These are phyloP conservation scores for Mariannaea elegans DNA, from an alignment of 2,329 filamentous ascomycete genomes.

Conservation along the genomic window DNA sequence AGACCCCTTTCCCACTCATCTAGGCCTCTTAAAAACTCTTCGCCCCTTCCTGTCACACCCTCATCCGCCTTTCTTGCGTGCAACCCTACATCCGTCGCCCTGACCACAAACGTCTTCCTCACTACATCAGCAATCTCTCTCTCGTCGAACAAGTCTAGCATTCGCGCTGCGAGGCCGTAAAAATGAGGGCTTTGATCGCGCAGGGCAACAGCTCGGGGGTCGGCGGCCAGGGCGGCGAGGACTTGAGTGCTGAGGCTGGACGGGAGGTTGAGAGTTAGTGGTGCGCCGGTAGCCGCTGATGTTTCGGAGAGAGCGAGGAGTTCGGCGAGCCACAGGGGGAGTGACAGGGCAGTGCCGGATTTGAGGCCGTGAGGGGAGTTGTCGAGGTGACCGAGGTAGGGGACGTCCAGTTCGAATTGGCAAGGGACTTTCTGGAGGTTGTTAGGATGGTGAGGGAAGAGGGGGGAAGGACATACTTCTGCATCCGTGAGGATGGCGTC, in stretches of 20 bases:
- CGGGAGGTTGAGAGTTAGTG: constrained; percentile 85
- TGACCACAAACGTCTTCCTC: constrained; percentile 79
- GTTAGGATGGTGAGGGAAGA: not conserved
- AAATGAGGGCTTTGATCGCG: constrained; percentile 87
- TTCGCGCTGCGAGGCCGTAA: constrained; percentile 84
- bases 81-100: constrained; percentile 84
- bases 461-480: constrained; percentile 64
- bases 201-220: constrained; percentile 85
- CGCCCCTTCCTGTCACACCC: constrained; percentile 63
- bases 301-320: constrained; percentile 81
- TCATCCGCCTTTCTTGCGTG: constrained; percentile 87
- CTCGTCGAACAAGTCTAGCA: constrained; percentile 92
- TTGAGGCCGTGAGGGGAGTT: constrained; percentile 83
- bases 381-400: constrained; percentile 88
- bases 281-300: constrained; percentile 59
- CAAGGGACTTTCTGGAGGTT: constrained; percentile 86
- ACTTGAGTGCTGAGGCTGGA: constrained; percentile 80
- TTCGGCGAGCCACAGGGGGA: constrained; percentile 94
- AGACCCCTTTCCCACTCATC: constrained; percentile 88
- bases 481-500: constrained; percentile 86
- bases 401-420: constrained; percentile 90
- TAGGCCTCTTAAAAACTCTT: constrained; percentile 86
- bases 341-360: constrained; percentile 78
- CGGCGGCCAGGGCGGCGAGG: constrained; percentile 88
- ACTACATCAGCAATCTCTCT: constrained; percentile 77